Percentiles rank a stretch among this genome's conserved stretches.
These are phyloP conservation scores for Tulasnella sp. DNA, from an alignment of 768 basidiomycete genomes.

Conservation along the genomic window DNA sequence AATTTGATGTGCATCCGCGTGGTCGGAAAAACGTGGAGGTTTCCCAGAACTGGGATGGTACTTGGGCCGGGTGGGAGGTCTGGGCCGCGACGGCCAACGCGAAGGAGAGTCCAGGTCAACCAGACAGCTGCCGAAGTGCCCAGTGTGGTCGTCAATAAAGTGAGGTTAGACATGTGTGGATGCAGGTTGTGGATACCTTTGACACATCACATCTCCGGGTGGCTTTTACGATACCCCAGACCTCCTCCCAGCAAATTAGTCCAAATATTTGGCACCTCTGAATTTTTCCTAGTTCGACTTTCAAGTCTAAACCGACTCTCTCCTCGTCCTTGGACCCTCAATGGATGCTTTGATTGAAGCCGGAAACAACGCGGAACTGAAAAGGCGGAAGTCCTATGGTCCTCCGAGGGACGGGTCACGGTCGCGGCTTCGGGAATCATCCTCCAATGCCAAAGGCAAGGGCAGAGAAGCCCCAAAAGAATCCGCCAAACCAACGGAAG, in stretches of 20 bases:
- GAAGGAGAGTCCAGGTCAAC: neutral
- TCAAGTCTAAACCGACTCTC: neutral
- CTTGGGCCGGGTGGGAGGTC: constrained; percentile 23
- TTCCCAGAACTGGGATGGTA: constrained; percentile 20
- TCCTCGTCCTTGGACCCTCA: neutral
- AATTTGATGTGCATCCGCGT: constrained; percentile 19
- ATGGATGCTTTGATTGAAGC: neutral
- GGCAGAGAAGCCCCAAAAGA: neutral
- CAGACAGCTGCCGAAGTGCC: neutral
- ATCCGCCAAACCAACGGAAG: neutral
- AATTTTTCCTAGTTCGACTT: neutral
- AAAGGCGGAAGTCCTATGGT: neutral
- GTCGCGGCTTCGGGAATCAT: neutral
- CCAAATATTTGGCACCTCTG: neutral
- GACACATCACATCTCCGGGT: no score
- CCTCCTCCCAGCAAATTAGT: neutral
- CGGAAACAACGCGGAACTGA: neutral
- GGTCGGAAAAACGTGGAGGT: constrained; percentile 21
- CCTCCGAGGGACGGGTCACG: neutral
- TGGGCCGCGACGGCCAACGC: constrained; percentile 12
- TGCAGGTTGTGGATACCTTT: no score
- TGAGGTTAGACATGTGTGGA: neutral
- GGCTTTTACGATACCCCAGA: no score
- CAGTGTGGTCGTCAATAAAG: neutral
- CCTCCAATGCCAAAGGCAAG: neutral